phyloP scores from a whole-genome alignment of 2,329 filamentous ascomycete species.

The Ophiostoma perfectum region DNA sequence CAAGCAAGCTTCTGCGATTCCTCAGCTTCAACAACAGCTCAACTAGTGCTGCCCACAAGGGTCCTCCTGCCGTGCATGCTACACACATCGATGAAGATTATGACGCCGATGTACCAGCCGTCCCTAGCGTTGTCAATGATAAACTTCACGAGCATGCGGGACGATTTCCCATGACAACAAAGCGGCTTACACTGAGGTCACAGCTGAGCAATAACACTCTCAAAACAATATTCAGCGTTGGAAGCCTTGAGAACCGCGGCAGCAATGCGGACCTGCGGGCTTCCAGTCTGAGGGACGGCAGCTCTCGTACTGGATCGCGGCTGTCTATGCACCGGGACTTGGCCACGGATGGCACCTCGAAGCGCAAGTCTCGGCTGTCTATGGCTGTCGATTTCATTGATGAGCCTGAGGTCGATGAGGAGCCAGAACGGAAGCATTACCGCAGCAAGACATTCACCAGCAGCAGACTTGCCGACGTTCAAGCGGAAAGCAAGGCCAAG shows the following conservation, averaged over 20 bases:
- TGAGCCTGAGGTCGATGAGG: slow-evolving; percentile 15
- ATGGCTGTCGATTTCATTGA: slow-evolving; percentile 19
- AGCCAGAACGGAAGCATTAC: background rate
- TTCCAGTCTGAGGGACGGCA: background rate
- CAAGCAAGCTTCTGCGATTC: slow-evolving; percentile 39
- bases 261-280: slow-evolving; percentile 23
- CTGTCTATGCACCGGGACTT: background rate
- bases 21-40: slow-evolving; percentile 34
- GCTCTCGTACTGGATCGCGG: slow-evolving; percentile 1
- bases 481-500: background rate
- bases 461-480: background rate
- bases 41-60: slow-evolving; percentile 21
- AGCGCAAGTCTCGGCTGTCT: slow-evolving; percentile 31
- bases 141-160: slow-evolving; percentile 29
- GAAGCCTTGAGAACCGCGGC: slow-evolving; percentile 37
- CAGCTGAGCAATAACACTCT: slow-evolving; percentile 45
- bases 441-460: background rate
- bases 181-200: slow-evolving; percentile 36
- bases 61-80: slow-evolving; percentile 21
- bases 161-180: slow-evolving; percentile 34
- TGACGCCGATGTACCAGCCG: background rate
- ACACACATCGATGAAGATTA: slow-evolving; percentile 34
- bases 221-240: slow-evolving; percentile 48
- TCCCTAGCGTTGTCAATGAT: background rate
- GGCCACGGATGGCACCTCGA: slow-evolving; percentile 24